Evolutionary conservation across 2,329 filamentous ascomycete genomes (phyloP), one percentile per base, ranked within the genome.

Genomic region (Emericellopsis cladophorae): DNA sequence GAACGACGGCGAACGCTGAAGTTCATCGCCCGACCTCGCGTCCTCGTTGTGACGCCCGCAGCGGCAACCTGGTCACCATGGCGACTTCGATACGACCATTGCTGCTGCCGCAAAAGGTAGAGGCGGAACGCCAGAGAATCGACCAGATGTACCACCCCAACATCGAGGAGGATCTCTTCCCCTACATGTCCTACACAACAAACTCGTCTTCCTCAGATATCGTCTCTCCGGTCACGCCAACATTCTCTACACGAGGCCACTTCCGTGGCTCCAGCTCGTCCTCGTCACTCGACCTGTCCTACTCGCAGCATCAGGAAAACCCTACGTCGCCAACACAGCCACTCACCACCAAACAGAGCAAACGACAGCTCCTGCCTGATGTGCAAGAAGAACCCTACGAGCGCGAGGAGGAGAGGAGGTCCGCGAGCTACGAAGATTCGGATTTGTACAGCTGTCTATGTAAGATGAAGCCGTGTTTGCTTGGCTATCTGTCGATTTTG

Each of bases 301-400:
- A 43, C 39, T n/a, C 60, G 24, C 37, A 42, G 14, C 39, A 39
- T 16, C 44, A 44, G 31, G 53, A 55, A 16, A 45, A 42, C 23
- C 44, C 50, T 46, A 80, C 69, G 42, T 81, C 70, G 44, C 80
- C 43, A 39, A 24, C 39, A 37, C 40, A 23, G 16, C 40, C 15
- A 33, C 29, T 41, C 22, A 22, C 26, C 22, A 34, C 38, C 18
- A 37, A 41, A 36, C 5, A 39, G 5, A 41, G 39, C 51, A 85
- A 85, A 61, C 72, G 76, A 45, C 72, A 71, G 40, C 26, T 29
- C 9, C 68, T 95, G 46, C 83, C 86, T 14, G 84, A 92, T 52
- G 83, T 95, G 16, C 76, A 88, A 53, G 89, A 95, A 58, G 88
- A 94, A 53, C 79, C 83, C 2, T 62, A 79, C 34, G 83, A 89